A percentile compares a stretch with the other conserved stretches of the same genome.
phyloP scores from a whole-genome alignment of 2,329 filamentous ascomycete genomes.

The Pestalotiopsis sp. region DNA sequence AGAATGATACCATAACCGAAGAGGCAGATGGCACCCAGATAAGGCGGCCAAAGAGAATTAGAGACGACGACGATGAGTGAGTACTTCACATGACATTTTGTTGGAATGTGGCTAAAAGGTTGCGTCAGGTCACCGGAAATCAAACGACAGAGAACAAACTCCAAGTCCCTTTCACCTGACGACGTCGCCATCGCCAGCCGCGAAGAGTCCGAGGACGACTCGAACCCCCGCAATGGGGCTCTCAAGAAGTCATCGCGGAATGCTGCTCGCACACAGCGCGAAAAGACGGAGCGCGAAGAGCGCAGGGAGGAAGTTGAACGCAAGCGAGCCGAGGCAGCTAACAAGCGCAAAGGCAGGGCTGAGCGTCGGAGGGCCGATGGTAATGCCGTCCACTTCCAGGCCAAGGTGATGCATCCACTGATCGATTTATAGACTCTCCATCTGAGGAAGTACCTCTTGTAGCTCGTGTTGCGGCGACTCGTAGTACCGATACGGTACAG shows the following conservation, averaged over 20 bases:
- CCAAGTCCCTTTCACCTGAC: constrained; percentile 66
- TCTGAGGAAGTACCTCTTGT: constrained; percentile 66
- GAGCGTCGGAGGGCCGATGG: constrained; percentile 81
- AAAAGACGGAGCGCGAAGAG: constrained; percentile 70
- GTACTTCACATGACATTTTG: constrained; percentile 39
- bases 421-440: constrained; percentile 59
- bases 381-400: constrained; percentile 33
- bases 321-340: constrained; percentile 71
- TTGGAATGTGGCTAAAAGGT: background rate
- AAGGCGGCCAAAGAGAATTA: constrained; percentile 75
- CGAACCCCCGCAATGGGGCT: constrained; percentile 57
- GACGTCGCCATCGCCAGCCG: constrained; percentile 48
- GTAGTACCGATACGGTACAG: constrained; percentile 30
- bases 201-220: constrained; percentile 72
- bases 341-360: constrained; percentile 77
- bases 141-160: constrained; percentile 84
- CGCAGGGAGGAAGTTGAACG: constrained; percentile 74
- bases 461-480: constrained; percentile 35
- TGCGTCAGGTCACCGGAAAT: constrained; percentile 63
- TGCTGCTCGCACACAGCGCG: constrained; percentile 58
- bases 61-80: constrained; percentile 94
- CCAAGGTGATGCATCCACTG: constrained; percentile 19
- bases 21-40: constrained; percentile 49
- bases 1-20: constrained; percentile 66
- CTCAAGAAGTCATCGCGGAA: constrained; percentile 61